A percentile compares a stretch with the other conserved stretches of the same genome.
Conservation (phyloP, 192 early-diverging fungal genomes). For the Podila epicladia region DNA sequence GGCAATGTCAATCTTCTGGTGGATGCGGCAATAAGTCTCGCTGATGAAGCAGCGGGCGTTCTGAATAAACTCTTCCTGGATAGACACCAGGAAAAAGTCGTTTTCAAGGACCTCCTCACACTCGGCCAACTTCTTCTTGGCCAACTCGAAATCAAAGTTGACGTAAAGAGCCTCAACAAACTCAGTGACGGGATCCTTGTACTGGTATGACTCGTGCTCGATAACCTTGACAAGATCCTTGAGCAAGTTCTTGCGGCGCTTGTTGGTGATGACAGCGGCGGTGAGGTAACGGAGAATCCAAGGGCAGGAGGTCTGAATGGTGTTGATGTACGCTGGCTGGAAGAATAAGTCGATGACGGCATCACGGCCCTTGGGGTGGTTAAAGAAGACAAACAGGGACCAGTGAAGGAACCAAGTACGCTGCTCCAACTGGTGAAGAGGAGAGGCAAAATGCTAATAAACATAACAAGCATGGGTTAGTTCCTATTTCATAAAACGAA, state of each 20-base stretch:
- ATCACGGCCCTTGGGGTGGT: constrained; percentile 96
- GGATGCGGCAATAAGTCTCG: constrained; percentile 97
- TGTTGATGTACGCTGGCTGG: constrained; percentile 92
- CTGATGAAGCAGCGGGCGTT: constrained; percentile 94
- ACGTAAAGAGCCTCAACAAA: constrained; percentile 94
- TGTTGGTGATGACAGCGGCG: constrained; percentile 93
- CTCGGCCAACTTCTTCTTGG: constrained; percentile 86
- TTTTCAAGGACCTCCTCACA: constrained; percentile 88
- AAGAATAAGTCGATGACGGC: constrained; percentile 94
- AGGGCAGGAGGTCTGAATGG: constrained; percentile 96
- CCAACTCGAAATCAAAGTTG: constrained; percentile 94
- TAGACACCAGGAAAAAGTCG: constrained; percentile 92
- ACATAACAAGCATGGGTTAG: too few species aligned
- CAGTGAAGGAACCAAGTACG: constrained; percentile 96
- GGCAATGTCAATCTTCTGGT: constrained; percentile 94
- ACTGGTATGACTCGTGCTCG: constrained; percentile 85
- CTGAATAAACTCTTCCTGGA: constrained; percentile 94
- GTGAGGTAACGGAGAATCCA: constrained; percentile 96
- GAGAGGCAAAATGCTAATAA: constrained; percentile 69
- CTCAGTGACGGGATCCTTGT: constrained; percentile 93
- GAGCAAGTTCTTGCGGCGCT: constrained; percentile 82
- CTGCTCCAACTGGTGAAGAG: constrained; percentile 92
- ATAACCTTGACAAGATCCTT: constrained; percentile 92
- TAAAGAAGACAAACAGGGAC: constrained; percentile 98
- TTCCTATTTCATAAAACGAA: too few species aligned